These are phyloP conservation scores for Clitocybe nebularis DNA, from an alignment of 1,284 basidiomycete species.

Conservation along the genomic window DNA sequence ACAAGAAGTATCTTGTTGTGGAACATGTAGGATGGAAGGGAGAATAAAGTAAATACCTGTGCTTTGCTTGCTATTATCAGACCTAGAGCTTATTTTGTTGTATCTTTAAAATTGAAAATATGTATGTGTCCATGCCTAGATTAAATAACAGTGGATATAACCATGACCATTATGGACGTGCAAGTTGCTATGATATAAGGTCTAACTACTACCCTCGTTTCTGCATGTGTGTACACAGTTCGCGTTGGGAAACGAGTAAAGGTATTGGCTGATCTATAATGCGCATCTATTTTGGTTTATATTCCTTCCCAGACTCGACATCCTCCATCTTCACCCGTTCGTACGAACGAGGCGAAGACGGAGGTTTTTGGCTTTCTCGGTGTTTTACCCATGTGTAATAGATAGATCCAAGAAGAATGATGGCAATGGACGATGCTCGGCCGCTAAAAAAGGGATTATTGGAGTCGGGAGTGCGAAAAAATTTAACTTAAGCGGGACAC, in stretches of 20 bases:
- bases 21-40: neutral
- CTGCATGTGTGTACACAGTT: neutral
- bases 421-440: conserved; percentile 72
- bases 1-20: too few relatives aligned
- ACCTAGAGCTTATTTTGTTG: neutral
- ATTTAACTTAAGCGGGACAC: conserved; percentile 28
- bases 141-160: too few relatives aligned
- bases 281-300: conserved; percentile 26
- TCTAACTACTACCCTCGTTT: neutral
- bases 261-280: neutral
- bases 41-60: neutral
- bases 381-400: conserved; percentile 88
- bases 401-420: conserved; percentile 76
- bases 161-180: neutral
- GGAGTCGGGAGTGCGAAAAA: conserved; percentile 1
- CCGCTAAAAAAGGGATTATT: conserved; percentile 47
- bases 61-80: neutral
- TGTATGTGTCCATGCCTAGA: neutral
- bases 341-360: conserved; percentile 21
- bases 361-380: conserved; percentile 46
- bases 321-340: conserved; percentile 40
- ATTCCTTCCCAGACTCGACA: conserved; percentile 32
- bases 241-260: neutral
- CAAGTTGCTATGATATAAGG: neutral
- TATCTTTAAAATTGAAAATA: neutral